Evolutionary conservation across 441 rosid genomes (phyloP), one percentile per base, ranked within the genome.

Genomic region (Erodium moschatum): DNA sequence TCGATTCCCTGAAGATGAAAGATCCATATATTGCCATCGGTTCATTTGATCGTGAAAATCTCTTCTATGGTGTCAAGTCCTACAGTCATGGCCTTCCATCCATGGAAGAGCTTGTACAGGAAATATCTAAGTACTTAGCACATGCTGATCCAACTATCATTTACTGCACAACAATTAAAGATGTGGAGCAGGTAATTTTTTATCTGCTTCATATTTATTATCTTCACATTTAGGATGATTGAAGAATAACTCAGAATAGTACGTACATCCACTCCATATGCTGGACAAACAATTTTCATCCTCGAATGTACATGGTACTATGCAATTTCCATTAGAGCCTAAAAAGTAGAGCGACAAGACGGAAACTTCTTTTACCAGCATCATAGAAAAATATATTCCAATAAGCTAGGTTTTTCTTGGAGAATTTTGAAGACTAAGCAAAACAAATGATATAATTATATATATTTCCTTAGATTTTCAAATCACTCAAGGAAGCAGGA

Each of bases 21-120:
- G 72, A 81, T 60, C 83, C 85, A 19, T 83, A 81, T 65, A 24
- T 83, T 67, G 77, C 83, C 54, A 64, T 81, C 71, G 87, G 85
- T 48, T 81, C 87, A 61, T 83, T 83, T 71, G 87, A 83, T 73
- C 82, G 87, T 63, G 73, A 74, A 71, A 83, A 83, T 72, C 79
- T 83, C 64, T 83, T 81, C 79, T 83, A 83, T 42, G 85, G 85
- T 67, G 85, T 79, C 71, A 81, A 83, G 65, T 76, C 73, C 52
- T 69, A 76, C 67, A 79, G 68, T 56, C 79, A 67, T 40, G 75
- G 82, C 65, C 67, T 69, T 44, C 69, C 67, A 38, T 79, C 77
- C 70, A 19, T 76, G 66, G 77, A 79, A 33, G 82, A 81, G 71
- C 78, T 83, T 58, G 78, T 79, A 73, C 82, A 73, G 67, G 87